These are phyloP conservation scores for Neophaeococcomyces aloes DNA, from an alignment of 2,329 filamentous ascomycete species.

Conservation along the genomic window DNA sequence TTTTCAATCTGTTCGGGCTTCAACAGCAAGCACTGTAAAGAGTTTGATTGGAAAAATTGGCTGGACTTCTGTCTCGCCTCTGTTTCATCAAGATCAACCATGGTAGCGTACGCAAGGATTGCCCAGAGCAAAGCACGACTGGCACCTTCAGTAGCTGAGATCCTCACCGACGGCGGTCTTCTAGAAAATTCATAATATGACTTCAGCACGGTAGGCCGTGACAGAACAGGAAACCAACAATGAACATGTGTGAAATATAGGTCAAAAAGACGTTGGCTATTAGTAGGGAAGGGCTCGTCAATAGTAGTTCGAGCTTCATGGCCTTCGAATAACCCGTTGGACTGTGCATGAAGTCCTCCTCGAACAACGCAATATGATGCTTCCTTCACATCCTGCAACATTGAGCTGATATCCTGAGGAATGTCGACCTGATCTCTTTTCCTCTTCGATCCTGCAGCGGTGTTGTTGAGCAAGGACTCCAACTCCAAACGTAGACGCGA, in stretches of 20 bases:
- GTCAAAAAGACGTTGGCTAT: constrained; percentile 30
- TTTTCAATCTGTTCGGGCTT: too few relatives aligned
- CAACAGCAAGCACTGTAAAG: neutral
- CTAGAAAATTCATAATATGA: constrained; percentile 45
- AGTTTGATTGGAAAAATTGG: neutral
- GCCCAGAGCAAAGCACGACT: constrained; percentile 36
- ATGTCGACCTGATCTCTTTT: constrained; percentile 23
- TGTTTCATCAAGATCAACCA: neutral
- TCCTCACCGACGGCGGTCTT: neutral
- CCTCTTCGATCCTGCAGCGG: constrained; percentile 25
- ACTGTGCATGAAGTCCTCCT: neutral
- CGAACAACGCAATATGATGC: neutral
- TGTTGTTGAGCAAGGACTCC: constrained; percentile 29
- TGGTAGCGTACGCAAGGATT: constrained; percentile 31
- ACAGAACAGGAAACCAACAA: constrained; percentile 50
- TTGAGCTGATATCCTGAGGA: neutral
- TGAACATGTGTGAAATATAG: constrained; percentile 49
- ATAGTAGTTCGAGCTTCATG: neutral
- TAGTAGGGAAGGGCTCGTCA: neutral
- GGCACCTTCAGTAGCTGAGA: constrained; percentile 1
- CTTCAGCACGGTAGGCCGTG: constrained; percentile 47
- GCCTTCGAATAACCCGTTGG: neutral
- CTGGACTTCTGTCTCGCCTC: neutral
- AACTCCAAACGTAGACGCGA: constrained; percentile 30
- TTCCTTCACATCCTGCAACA: neutral